Evolutionary conservation across 139 green algal species (phyloP), one percentile per base, ranked within the genome.

Genomic region (Chlorella sp.): DNA sequence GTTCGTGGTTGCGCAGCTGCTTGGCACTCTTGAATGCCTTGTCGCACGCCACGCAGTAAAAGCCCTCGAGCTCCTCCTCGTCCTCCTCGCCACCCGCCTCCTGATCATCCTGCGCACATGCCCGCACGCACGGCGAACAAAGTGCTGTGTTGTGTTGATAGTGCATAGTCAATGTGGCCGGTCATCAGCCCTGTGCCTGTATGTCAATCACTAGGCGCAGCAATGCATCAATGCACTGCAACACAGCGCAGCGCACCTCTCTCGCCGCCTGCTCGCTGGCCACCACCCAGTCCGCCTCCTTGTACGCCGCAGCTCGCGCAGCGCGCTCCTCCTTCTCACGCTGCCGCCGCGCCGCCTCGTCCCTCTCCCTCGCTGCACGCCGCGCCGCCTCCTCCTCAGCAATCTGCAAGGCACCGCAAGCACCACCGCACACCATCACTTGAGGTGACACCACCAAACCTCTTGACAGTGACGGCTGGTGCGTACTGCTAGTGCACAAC

Each of bases 1-100:
- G 83, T 74, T 97, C 87, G 78, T 98, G 94, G 72, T 97, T 97
- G 35, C 73, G 63, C 23, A 94, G 77, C 59, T 93, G 87, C 66
- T 89, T 88, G 27, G 87, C 87, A 35, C 79, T 93, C 74, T 90
- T 92, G 81, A 97, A 98, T 20, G 74, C 71, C 83, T 98, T 98
- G 49, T 96, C 87, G 81, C 94, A 98, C 14, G 90, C 86, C 3
- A 94, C 71, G 70, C 94, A 98, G 77, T 90, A 92, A 55, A 86
- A 84, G 62, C 87, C 62, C 70, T 86, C 81, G 67, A 67, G 67
- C 49, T 80, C 70, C 24, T 75, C 78, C 33, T 78, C 74, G 10
- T 74, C 69, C 49, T 79, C 80, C 23, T 79, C 74, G 1, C 22
- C 63, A n/a, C 69, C 66, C 3, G 69, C 65, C 34, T 72, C 35